These are phyloP conservation scores for Escallonia herrerae DNA, from an alignment of 129 eudicot genomes.

Conservation along the genomic window DNA sequence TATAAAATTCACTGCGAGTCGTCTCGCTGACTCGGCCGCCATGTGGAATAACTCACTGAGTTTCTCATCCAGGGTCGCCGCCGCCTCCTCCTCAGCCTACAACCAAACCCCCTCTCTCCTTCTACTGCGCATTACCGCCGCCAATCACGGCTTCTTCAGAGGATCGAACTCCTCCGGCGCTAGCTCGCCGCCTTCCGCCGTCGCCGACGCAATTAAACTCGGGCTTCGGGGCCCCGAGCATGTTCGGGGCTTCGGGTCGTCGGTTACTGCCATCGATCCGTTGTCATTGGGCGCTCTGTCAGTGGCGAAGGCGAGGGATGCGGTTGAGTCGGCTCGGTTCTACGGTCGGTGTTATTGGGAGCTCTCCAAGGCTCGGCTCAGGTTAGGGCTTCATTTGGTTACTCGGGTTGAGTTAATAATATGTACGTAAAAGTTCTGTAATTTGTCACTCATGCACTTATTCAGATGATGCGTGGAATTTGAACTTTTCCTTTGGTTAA, in stretches of 20 bases:
- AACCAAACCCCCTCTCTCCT: slow-evolving; percentile 7
- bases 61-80: slow-evolving; percentile 34
- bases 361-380: slow-evolving; percentile 84
- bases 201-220: slow-evolving; percentile 26
- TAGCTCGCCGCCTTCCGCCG: slow-evolving; percentile 12
- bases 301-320: slow-evolving; percentile 23
- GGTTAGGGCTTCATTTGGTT: no score
- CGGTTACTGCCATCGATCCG: slow-evolving; percentile 24
- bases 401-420: no score
- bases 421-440: no score
- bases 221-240: slow-evolving; percentile 22
- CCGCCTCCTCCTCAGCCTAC: slow-evolving; percentile 12
- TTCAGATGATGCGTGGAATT: no score
- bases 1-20: no score
- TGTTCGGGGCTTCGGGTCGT: slow-evolving; percentile 20
- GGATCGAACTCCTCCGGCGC: slow-evolving; percentile 31
- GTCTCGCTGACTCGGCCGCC: no score
- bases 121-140: slow-evolving; percentile 7
- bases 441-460: no score
- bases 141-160: slow-evolving; percentile 18
- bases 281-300: slow-evolving; percentile 35
- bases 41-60: slow-evolving; percentile 55
- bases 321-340: slow-evolving; percentile 33
- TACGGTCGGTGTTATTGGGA: slow-evolving; percentile 87
- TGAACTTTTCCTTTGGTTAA: no score